These are phyloP conservation scores for Gelatoporia subvermispora DNA, from an alignment of 768 basidiomycete species.

Conservation along the genomic window DNA sequence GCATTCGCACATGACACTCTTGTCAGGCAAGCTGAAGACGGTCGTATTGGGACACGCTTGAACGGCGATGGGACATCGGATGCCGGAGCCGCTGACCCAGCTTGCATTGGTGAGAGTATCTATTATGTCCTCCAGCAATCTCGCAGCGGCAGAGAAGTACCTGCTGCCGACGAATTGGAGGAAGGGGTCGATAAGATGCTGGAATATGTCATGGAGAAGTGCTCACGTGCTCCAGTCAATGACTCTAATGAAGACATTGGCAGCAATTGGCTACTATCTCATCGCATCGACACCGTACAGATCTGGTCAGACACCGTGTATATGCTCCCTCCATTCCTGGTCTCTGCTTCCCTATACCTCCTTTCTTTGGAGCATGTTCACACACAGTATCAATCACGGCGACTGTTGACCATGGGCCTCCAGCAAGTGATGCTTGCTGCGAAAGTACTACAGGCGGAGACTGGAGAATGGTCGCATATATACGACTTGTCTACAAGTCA, in stretches of 20 bases:
- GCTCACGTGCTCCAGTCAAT: slow-evolving; percentile 9
- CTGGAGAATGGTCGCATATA: slow-evolving; percentile 18
- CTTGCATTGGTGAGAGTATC: slow-evolving; percentile 14
- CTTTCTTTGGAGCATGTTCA: background rate
- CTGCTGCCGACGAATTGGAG: background rate
- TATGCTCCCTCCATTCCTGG: slow-evolving; percentile 19
- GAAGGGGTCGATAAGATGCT: slow-evolving; percentile 13
- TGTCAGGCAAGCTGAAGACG: slow-evolving; percentile 12
- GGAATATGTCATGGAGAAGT: slow-evolving; percentile 8
- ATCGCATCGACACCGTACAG: slow-evolving; percentile 12
- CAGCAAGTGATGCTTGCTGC: slow-evolving; percentile 15
- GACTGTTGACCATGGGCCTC: slow-evolving; percentile 6
- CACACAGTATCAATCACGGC: background rate
- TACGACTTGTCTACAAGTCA: slow-evolving; percentile 11
- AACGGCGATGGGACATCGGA: slow-evolving; percentile 15
- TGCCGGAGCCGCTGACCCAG: slow-evolving; percentile 13
- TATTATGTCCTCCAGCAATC: slow-evolving; percentile 7
- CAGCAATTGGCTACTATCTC: slow-evolving; percentile 8
- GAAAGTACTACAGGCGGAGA: slow-evolving; percentile 8
- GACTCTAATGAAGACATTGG: background rate
- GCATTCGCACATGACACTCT: slow-evolving; percentile 14
- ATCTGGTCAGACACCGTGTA: slow-evolving; percentile 19
- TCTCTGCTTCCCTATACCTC: slow-evolving; percentile 10
- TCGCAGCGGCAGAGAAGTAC: background rate
- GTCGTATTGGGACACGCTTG: slow-evolving; percentile 9